Base-by-base conservation (phyloP, 1,284 basidiomycete genomes). In the Trametes pubescens region DNA sequence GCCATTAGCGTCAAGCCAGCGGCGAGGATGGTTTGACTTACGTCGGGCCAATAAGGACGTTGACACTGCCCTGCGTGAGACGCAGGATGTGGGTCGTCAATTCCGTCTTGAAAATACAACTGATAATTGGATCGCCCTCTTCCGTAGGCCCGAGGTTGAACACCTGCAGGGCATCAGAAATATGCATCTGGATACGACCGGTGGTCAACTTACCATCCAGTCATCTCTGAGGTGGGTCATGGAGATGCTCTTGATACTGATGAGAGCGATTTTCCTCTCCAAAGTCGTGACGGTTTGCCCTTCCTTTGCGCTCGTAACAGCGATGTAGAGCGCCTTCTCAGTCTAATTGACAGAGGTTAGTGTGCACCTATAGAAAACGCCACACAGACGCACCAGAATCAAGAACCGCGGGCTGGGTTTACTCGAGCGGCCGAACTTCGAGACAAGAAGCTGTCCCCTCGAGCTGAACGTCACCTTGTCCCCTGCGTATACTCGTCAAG, bases 21-120 rank as follows among this genome's bases (percentile, higher is more conserved):
- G 5, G 24, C 54, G 24, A 5, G 40, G 14, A 52, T 16, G 26
- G 64, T 44, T 6, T 38, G 10, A 80, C 93, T 72, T 74, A 96
- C 93, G 83, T 86, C 24, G 94, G 90, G 0, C 85, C 87, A 69
- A 97, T 88, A 51, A 87, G 78, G 38, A 99, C 81, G 64, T 81
- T 89, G 65, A 96, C 85, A 64, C 87, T 90, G 2, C 89, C 94
- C 72, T 90, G 89, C 1, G 94, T 95, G 63, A 94, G 79, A 68
- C 92, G 91, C 64, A 96, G 81, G 48, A 99, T 84, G 71, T 92
- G 90, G 13, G 94, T 87, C 10, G 90, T 84, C 57, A 99, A 83
- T 76, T 99, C 98, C 0, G 98, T 99, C 87, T 99, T 99, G 87
- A 99, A 97, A 70, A 89, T 84, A 71, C 94, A 96, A 66, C 89